Conservation (phyloP, 768 basidiomycete genomes). For the Filobasidium wieringae region DNA sequence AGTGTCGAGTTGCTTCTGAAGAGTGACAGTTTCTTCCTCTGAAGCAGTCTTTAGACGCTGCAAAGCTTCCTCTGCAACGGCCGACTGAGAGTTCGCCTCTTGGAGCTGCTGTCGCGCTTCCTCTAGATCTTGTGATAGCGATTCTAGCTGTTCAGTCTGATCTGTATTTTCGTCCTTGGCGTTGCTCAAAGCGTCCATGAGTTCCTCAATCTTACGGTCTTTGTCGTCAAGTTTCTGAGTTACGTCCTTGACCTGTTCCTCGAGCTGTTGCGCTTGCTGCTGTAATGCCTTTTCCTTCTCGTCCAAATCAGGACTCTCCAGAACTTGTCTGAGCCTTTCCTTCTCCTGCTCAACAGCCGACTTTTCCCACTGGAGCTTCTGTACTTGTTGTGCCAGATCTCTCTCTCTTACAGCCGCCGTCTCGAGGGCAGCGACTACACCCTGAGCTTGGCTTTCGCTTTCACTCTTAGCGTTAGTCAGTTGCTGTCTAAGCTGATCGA, state of each 20-base stretch:
- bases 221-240: not conserved
- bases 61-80: not conserved
- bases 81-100: not conserved
- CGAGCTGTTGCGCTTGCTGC: conserved; percentile 18
- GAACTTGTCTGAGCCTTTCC: conserved; percentile 15
- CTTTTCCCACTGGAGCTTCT: conserved; percentile 14
- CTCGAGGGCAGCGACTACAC: conserved; percentile 27
- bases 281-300: conserved; percentile 17
- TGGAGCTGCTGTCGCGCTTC: not conserved
- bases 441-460: conserved; percentile 24
- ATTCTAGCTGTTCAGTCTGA: conserved; percentile 9
- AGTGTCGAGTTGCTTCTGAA: not conserved
- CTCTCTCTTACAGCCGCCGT: conserved; percentile 28
- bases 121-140: conserved; percentile 12
- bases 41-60: not conserved
- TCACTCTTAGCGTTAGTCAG: conserved; percentile 2
- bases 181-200: not conserved
- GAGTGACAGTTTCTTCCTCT: not conserved
- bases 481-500: not conserved
- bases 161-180: not conserved
- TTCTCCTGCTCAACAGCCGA: conserved; percentile 20
- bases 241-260: conserved; percentile 1
- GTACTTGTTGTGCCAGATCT: conserved; percentile 17
- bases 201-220: not conserved
- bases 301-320: not conserved